phyloP scores from a whole-genome alignment of 1,284 basidiomycete genomes.

The Puccinia triticina region DNA sequence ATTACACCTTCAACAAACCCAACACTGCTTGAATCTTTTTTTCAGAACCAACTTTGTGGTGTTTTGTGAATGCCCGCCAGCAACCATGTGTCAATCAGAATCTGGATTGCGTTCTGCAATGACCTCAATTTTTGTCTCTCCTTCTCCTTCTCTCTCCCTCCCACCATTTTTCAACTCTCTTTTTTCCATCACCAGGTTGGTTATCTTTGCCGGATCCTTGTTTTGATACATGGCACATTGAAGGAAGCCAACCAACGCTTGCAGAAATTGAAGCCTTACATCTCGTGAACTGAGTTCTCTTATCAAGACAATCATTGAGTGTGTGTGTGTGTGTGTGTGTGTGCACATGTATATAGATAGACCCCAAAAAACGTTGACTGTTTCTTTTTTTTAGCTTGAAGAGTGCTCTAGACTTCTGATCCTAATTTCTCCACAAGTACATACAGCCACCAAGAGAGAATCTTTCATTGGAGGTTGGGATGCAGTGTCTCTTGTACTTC shows the following conservation, averaged over 20 bases:
- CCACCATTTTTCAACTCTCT: constrained; percentile 53
- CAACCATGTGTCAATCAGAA: constrained; percentile 53
- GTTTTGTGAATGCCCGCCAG: background rate
- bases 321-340: too few relatives aligned
- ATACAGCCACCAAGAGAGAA: too few relatives aligned
- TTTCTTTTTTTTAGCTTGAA: too few relatives aligned
- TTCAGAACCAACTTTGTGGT: too few relatives aligned
- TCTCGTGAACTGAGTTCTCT: constrained; percentile 57
- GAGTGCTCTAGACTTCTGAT: too few relatives aligned
- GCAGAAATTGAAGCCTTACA: constrained; percentile 72
- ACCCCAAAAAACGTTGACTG: too few relatives aligned
- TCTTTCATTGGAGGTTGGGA: too few relatives aligned
- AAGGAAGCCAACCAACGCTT: constrained; percentile 76
- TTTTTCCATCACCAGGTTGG: constrained; percentile 60
- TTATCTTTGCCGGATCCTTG: background rate
- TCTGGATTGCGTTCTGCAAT: constrained; percentile 55
- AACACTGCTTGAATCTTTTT: background rate
- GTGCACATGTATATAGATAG: too few relatives aligned
- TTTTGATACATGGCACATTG: constrained; percentile 67
- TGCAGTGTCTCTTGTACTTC: too few relatives aligned
- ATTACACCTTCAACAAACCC: too few relatives aligned
- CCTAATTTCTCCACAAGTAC: too few relatives aligned
- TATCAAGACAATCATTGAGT: too few relatives aligned
- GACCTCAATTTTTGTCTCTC: constrained; percentile 61
- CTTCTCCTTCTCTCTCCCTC: constrained; percentile 59